Evolutionary conservation across 768 basidiomycete genomes (phyloP).

Genomic region (Amanita exitialis): DNA sequence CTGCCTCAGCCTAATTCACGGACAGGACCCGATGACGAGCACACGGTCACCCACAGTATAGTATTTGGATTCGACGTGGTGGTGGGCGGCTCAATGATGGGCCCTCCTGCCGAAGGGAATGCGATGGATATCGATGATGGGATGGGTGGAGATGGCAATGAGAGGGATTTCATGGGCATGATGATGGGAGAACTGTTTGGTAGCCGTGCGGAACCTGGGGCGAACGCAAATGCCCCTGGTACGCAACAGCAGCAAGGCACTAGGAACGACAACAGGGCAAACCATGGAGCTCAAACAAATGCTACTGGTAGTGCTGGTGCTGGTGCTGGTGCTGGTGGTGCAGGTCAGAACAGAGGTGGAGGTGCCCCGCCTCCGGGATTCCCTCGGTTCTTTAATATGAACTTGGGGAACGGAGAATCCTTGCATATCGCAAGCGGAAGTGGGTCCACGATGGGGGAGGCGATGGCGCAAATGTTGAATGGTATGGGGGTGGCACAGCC

Average conservation of each 20-base stretch:
- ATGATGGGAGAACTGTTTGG: background rate
- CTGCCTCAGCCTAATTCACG: background rate
- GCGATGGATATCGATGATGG: constrained; percentile 1
- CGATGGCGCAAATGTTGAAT: constrained; percentile 15
- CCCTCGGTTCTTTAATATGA: constrained; percentile 5
- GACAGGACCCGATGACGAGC: background rate
- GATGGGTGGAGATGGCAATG: background rate
- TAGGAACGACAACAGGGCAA: background rate
- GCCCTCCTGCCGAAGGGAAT: background rate
- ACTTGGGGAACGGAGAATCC: constrained; percentile 2
- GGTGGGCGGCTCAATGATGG: constrained; percentile 5
- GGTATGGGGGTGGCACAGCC: constrained; percentile 5
- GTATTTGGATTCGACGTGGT: constrained; percentile 11
- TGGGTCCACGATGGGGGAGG: constrained; percentile 18
- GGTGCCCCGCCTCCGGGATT: background rate
- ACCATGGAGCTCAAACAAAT: background rate
- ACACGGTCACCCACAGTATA: constrained; percentile 4
- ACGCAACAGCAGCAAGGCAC: background rate
- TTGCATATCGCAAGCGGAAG: constrained; percentile 14
- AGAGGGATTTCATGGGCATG: constrained; percentile 1
- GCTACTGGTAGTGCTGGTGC: background rate
- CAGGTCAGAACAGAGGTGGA: background rate
- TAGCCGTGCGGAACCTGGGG: background rate
- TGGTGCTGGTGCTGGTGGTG: background rate
- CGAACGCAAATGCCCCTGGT: background rate